phyloP scores from a whole-genome alignment of 2,329 filamentous ascomycete genomes.

The Exophiala spinifera region DNA sequence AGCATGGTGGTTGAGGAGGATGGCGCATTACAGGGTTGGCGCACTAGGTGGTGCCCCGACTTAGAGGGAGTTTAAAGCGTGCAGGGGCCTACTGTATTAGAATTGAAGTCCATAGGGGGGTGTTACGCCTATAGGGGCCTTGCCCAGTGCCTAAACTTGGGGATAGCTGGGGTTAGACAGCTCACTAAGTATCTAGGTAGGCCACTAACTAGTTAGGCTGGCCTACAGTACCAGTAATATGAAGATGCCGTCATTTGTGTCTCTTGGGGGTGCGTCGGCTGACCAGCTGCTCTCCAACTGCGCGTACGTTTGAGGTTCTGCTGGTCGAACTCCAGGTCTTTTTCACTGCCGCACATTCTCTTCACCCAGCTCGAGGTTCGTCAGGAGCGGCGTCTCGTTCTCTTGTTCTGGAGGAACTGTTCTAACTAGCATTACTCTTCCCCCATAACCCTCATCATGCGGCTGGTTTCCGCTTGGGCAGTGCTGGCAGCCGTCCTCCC shows the following conservation, averaged over 20 bases:
- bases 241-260: constrained; percentile 13
- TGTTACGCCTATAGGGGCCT: no score
- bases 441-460: constrained; percentile 19
- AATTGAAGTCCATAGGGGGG: no score
- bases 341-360: background rate
- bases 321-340: background rate
- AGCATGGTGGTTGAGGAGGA: background rate
- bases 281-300: constrained; percentile 9
- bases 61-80: no score
- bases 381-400: no score
- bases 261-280: constrained; percentile 12
- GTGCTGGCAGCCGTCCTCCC: constrained; percentile 20
- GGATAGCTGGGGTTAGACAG: background rate
- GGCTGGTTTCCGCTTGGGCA: constrained; percentile 27
- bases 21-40: no score
- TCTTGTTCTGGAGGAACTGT: no score
- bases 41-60: no score
- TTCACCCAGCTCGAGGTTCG: background rate
- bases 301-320: background rate
- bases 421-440: background rate
- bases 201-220: background rate
- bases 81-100: no score
- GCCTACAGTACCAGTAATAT: background rate
- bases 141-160: background rate
- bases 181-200: no score